These are phyloP conservation scores for Syzygium syzygioides DNA, from an alignment of 441 rosid genomes.

Conservation along the genomic window DNA sequence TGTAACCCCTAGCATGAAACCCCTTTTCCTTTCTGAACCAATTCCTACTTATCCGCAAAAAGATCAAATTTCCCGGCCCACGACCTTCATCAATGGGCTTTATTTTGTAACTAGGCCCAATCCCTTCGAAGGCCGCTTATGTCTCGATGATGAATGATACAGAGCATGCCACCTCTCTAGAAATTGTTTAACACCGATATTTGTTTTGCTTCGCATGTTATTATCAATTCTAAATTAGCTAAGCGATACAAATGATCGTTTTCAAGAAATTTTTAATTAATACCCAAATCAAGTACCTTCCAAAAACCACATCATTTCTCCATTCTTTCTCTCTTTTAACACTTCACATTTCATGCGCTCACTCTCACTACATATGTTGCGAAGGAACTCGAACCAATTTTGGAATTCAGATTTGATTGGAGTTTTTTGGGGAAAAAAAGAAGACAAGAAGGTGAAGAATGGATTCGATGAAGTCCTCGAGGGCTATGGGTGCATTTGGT, in stretches of 20 bases:
- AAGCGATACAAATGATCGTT: not conserved
- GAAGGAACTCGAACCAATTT: too few relatives aligned
- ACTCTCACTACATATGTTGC: too few relatives aligned
- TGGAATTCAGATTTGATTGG: too few relatives aligned
- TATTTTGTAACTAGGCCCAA: not conserved
- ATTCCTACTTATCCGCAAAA: not conserved
- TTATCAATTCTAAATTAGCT: not conserved
- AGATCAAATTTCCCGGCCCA: not conserved
- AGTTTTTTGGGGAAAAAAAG: too few relatives aligned
- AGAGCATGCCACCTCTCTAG: not conserved
- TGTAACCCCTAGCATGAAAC: not conserved
- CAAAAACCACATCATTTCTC: too few relatives aligned
- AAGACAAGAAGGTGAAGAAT: slow-evolving; percentile 7
- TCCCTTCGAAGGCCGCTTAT: not conserved
- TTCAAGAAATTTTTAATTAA: not conserved
- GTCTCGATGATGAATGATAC: not conserved
- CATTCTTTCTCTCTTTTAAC: too few relatives aligned
- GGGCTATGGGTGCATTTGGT: slow-evolving; percentile 30
- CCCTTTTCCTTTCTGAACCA: not conserved
- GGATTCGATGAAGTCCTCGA: slow-evolving; percentile 75
- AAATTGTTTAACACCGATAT: not conserved
- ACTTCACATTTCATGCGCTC: slow-evolving; percentile 14
- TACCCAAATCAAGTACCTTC: too few relatives aligned
- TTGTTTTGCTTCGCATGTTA: not conserved
- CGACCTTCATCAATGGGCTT: not conserved